Percentiles rank a stretch among this genome's conserved stretches.
phyloP scores from a whole-genome alignment of 164 flowering plant species.

The Platanus orientalis region DNA sequence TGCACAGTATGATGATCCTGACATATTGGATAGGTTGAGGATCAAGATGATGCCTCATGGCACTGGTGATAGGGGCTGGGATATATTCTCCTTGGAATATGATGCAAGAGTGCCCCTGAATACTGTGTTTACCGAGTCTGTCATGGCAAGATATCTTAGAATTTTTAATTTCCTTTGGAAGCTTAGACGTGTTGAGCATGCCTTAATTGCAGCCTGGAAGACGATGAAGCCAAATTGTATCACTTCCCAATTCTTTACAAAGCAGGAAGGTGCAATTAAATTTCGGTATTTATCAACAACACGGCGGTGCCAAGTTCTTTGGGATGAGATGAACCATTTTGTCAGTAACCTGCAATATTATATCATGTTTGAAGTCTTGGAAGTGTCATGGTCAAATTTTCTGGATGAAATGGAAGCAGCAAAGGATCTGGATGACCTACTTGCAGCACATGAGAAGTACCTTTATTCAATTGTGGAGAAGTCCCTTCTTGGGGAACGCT shows the following conservation, averaged over 20 bases:
- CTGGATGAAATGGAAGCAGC: conserved; percentile 83
- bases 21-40: conserved; percentile 75
- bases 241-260: conserved; percentile 59
- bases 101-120: conserved; percentile 88
- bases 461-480: conserved; percentile 89
- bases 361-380: conserved; percentile 99
- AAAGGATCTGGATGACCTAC: conserved; percentile 91
- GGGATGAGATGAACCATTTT: conserved; percentile 99
- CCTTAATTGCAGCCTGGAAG: conserved; percentile 95
- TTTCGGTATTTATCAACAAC: conserved; percentile 57
- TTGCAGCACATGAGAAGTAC: conserved; percentile 93
- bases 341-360: conserved; percentile 92
- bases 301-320: conserved; percentile 90
- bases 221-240: conserved; percentile 94
- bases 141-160: conserved; percentile 81
- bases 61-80: conserved; percentile 98
- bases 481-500: conserved; percentile 91
- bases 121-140: conserved; percentile 93
- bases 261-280: conserved; percentile 61
- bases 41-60: conserved; percentile 98
- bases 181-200: conserved; percentile 97
- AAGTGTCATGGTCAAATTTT: conserved; percentile 93
- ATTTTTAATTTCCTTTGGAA: conserved; percentile 98
- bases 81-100: conserved; percentile 94
- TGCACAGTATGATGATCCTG: conserved; percentile 97